Evolutionary conservation across 225 moss, liverwort and hornwort species (phyloP).

Genomic region (Bryoerythrophyllum caledonicum): DNA sequence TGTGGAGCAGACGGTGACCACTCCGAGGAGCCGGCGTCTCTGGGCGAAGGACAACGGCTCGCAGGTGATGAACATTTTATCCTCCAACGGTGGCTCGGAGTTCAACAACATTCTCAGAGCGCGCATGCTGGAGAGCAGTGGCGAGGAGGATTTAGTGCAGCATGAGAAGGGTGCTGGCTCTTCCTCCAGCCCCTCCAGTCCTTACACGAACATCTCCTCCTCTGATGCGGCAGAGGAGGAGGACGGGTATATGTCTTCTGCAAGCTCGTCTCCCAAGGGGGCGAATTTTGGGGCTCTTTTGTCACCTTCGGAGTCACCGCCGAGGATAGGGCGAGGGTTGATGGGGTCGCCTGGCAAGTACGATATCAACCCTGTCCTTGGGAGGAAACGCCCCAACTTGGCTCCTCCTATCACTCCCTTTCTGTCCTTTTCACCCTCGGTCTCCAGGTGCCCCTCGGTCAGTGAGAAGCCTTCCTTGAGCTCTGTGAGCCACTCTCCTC

Average conservation of each 20-base stretch:
- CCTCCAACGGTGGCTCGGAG: conserved; percentile 18
- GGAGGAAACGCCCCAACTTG: conserved; percentile 7
- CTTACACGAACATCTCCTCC: conserved; percentile 38
- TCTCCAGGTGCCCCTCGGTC: conserved; percentile 32
- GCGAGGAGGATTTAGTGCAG: conserved; percentile 8
- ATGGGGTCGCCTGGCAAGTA: conserved; percentile 25
- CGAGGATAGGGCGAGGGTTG: conserved; percentile 31
- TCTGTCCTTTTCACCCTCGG: conserved; percentile 43
- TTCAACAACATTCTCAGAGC: conserved; percentile 26
- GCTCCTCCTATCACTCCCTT: conserved; percentile 32
- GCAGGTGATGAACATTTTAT: conserved; percentile 29
- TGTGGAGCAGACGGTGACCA: conserved; percentile 15
- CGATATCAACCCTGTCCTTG: conserved; percentile 3
- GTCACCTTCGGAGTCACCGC: conserved; percentile 49
- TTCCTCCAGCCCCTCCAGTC: conserved; percentile 40
- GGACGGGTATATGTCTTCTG: conserved; percentile 43
- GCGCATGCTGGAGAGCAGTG: conserved; percentile 30
- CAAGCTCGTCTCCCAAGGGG: conserved; percentile 40
- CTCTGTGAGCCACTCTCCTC: neutral
- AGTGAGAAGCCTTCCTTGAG: conserved; percentile 2
- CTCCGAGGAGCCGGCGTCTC: conserved; percentile 34
- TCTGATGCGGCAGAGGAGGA: conserved; percentile 27
- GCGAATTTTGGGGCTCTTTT: conserved; percentile 39
- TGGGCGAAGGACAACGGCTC: conserved; percentile 28
- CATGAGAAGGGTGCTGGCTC: neutral